These are phyloP conservation scores for Lagerstroemia speciosa DNA, from an alignment of 345 rosid genomes.

Conservation along the genomic window DNA sequence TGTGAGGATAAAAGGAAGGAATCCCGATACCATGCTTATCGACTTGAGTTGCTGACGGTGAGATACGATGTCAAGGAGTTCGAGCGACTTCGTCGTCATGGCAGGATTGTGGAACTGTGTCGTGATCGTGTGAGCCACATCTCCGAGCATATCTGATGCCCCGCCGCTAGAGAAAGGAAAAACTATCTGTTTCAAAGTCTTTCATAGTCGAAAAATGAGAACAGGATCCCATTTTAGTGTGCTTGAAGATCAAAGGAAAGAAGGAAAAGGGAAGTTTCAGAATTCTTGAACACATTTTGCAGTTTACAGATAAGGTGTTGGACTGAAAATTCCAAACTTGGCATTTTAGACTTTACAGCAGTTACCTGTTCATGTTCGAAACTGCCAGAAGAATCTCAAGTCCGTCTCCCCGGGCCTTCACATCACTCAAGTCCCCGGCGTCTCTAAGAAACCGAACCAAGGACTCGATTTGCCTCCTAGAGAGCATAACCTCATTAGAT, in stretches of 20 bases:
- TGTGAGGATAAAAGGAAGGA: neutral
- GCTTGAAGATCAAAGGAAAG: too few relatives aligned
- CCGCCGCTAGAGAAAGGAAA: neutral
- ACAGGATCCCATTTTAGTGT: neutral
- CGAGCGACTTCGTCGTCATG: neutral
- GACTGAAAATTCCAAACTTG: too few relatives aligned
- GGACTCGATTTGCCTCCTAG: neutral
- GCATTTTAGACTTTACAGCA: too few relatives aligned
- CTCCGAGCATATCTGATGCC: neutral
- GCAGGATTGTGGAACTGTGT: neutral
- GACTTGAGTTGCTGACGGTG: neutral
- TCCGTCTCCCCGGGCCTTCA: neutral
- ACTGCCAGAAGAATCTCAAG: neutral
- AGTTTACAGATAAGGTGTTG: too few relatives aligned
- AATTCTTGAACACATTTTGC: too few relatives aligned
- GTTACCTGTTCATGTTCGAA: neutral
- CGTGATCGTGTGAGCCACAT: neutral
- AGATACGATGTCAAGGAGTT: neutral
- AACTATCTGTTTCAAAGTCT: neutral
- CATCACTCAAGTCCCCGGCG: neutral
- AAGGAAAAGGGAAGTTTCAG: too few relatives aligned
- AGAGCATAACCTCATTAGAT: neutral
- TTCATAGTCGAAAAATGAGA: neutral
- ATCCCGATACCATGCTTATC: neutral
- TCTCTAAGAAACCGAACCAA: neutral